phyloP scores from a whole-genome alignment of 2,329 filamentous ascomycete genomes.

The Ophiostoma australiae region DNA sequence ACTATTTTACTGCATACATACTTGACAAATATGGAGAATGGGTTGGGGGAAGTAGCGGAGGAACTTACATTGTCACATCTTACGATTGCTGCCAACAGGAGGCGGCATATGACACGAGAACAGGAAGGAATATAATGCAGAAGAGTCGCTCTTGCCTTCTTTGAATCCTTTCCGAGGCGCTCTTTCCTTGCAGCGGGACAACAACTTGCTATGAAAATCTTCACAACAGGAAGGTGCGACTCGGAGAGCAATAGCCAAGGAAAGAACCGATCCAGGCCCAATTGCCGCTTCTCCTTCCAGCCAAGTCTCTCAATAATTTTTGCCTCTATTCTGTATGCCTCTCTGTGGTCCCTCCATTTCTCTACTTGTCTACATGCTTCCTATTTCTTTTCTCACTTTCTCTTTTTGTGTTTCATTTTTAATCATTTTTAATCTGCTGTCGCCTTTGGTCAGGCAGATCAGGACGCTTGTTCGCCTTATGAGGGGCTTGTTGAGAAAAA shows the following conservation, averaged over 20 bases:
- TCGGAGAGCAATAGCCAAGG: neutral
- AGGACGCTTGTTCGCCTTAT: neutral
- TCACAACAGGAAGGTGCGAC: neutral
- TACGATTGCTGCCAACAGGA: neutral
- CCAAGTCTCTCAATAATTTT: neutral
- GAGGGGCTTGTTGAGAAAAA: neutral
- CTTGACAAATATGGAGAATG: neutral
- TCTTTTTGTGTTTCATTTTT: neutral
- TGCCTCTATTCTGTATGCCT: neutral
- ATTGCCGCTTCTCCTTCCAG: neutral
- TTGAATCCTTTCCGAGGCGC: neutral
- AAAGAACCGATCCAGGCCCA: neutral
- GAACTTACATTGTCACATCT: neutral
- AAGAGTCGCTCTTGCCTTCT: neutral
- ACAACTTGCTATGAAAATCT: neutral
- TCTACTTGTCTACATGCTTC: too few species aligned
- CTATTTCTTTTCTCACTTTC: neutral
- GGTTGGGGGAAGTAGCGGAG: neutral
- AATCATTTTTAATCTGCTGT: neutral
- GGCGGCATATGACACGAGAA: too few species aligned
- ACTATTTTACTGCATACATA: too few species aligned
- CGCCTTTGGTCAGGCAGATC: neutral
- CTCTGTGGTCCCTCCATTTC: neutral
- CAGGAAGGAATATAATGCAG: neutral
- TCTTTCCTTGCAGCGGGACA: neutral